phyloP scores from a whole-genome alignment of 495 filamentous ascomycete genomes.

The Staphylotrichum longicolle region DNA sequence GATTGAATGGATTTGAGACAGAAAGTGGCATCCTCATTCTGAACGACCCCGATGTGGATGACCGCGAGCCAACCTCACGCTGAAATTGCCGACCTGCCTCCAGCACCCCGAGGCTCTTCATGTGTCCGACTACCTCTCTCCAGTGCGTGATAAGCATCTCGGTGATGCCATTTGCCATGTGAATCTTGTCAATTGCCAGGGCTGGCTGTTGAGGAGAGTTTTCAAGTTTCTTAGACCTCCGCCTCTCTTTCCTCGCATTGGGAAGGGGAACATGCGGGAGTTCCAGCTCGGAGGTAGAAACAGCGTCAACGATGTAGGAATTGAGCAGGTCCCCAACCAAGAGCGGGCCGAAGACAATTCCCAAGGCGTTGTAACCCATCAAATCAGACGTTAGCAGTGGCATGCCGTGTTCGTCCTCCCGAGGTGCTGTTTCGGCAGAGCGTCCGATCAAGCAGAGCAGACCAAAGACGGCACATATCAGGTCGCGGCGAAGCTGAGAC shows the following conservation, averaged over 20 bases:
- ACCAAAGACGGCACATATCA: slow-evolving; percentile 67
- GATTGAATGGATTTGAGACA: slow-evolving; percentile 12
- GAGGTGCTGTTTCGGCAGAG: slow-evolving; percentile 47
- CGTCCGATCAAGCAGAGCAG: slow-evolving; percentile 56
- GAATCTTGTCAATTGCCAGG: slow-evolving; percentile 45
- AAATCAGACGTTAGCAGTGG: slow-evolving; percentile 49
- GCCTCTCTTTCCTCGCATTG: slow-evolving; percentile 41
- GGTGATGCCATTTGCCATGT: slow-evolving; percentile 52
- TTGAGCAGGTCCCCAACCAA: slow-evolving; percentile 57
- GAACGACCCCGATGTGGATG: slow-evolving; percentile 32
- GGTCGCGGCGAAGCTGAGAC: slow-evolving; percentile 57
- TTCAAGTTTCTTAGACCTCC: slow-evolving; percentile 22
- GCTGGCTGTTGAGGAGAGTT: slow-evolving; percentile 15
- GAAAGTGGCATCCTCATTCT: slow-evolving; percentile 20
- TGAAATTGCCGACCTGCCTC: slow-evolving; percentile 17
- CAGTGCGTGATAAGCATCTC: slow-evolving; percentile 61
- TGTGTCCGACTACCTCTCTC: slow-evolving; percentile 57
- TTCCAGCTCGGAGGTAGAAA: slow-evolving; percentile 37
- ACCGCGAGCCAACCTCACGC: slow-evolving; percentile 15
- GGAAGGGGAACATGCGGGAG: slow-evolving; percentile 37
- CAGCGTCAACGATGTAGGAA: slow-evolving; percentile 41
- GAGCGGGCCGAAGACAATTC: slow-evolving; percentile 64
- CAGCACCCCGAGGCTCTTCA: slow-evolving; percentile 41
- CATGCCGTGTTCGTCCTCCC: slow-evolving; percentile 47
- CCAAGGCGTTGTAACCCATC: slow-evolving; percentile 62